phyloP scores from a whole-genome alignment of 345 rosid species.

The Dipteronia dyeriana region DNA sequence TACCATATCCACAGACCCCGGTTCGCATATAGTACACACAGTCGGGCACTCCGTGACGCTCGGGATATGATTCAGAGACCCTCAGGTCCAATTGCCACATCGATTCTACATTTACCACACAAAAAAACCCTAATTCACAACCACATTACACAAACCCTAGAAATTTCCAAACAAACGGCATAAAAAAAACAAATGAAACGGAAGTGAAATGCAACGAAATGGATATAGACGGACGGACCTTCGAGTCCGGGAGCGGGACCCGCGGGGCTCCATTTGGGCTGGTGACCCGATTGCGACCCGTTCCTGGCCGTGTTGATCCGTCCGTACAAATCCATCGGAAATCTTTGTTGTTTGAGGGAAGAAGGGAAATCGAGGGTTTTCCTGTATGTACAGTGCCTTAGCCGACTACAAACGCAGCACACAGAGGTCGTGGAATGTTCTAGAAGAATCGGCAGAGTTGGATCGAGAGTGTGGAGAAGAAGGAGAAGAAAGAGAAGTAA shows the following conservation, averaged over 20 bases:
- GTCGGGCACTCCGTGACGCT: constrained; percentile 74
- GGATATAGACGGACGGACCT: constrained; percentile 41
- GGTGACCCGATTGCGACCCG: constrained; percentile 61
- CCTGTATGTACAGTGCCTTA: constrained; percentile 45
- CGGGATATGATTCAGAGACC: constrained; percentile 66
- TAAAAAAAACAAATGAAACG: constrained; percentile 5
- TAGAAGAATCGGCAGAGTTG: constrained; percentile 21
- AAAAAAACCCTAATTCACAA: constrained; percentile 35
- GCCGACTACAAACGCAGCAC: constrained; percentile 18
- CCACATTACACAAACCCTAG: constrained; percentile 39
- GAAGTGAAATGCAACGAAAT: constrained; percentile 18
- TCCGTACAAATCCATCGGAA: constrained; percentile 71
- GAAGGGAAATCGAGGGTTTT: constrained; percentile 12
- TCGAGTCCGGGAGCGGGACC: constrained; percentile 63
- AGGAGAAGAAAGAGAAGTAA: constrained; percentile 6
- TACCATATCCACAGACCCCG: constrained; percentile 78
- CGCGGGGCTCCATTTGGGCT: constrained; percentile 55
- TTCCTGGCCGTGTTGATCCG: constrained; percentile 51
- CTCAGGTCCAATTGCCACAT: constrained; percentile 74
- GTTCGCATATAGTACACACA: constrained; percentile 95
- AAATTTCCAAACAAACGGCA: neutral
- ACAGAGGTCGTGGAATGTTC: constrained; percentile 19
- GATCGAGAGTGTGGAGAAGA: constrained; percentile 14
- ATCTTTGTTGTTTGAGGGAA: neutral
- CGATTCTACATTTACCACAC: constrained; percentile 55